Evolutionary conservation across 441 rosid species (phyloP), one percentile per base, ranked within the genome.

Genomic region (Viola pubescens): DNA sequence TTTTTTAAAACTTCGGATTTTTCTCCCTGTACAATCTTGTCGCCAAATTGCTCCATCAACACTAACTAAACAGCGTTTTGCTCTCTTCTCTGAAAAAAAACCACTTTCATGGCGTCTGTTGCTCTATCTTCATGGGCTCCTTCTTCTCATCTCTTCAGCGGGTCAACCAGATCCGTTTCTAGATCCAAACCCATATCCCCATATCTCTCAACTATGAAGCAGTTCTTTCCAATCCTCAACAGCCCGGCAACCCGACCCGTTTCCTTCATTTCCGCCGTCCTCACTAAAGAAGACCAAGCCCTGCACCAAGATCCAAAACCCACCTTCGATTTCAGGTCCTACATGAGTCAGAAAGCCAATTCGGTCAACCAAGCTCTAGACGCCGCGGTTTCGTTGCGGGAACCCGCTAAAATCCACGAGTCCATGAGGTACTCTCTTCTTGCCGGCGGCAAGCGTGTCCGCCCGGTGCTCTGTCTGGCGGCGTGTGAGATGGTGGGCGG

Each of bases 401-500:
- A 82, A 0, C 89, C 94, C 4, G 61, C 67, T 46, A 87, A 82
- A 73, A 87, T 92, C 66, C 90, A 87, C 48, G 90, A 89, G 54
- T 81, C 95, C 0, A 92, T 92, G 95, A 79, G 98, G 1, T 89
- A 87, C 75, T 92, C 97, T 37, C 83, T 92, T 7, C 73, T 92
- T 39, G 95, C 88, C 38, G 89, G 87, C 5, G 89, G 94, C 39
- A 91, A 91, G 78, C 67, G 97, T 37, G 91, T 89, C 38, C 76
- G 95, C 10, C 94, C 95, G 0, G 76, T 74, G 4, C 83, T 87
- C 37, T 91, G 94, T 56, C 54, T 89, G 59, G 95, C 85, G 9
- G 91, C 94, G 0, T 85, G 97, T 37, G 89, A 87, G 56, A 82
- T 89, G 12, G 87, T 85, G 9, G 95, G 95, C 0, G 94, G 97